Evolutionary conservation across 2,329 filamentous ascomycete species (phyloP).

Genomic region (Stachybotrys echinatus): DNA sequence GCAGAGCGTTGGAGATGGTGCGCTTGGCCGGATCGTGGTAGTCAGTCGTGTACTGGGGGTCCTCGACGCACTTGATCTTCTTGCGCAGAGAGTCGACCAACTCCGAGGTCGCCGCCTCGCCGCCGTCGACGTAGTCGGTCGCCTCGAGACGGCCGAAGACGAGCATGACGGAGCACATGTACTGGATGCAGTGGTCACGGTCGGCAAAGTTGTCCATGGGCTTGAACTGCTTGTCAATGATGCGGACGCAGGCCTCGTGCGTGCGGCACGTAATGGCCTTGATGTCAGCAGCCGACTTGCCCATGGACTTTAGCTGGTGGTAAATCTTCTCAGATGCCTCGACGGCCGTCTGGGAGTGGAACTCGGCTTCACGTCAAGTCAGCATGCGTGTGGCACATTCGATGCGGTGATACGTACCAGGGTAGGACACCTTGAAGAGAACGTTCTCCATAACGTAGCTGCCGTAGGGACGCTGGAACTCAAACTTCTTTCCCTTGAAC

Average conservation of each 20-base stretch:
- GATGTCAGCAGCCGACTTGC: conserved; percentile 91
- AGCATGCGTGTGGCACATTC: conserved; percentile 16
- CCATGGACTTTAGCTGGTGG: conserved; percentile 73
- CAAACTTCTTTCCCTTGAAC: conserved; percentile 92
- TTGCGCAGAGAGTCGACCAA: conserved; percentile 88
- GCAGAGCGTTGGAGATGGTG: conserved; percentile 95
- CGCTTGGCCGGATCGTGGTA: conserved; percentile 93
- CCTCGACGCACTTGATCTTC: conserved; percentile 94
- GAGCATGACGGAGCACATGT: conserved; percentile 97
- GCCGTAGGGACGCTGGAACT: conserved; percentile 93
- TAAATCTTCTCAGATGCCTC: conserved; percentile 89
- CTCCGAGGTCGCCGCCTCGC: conserved; percentile 83
- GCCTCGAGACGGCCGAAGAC: conserved; percentile 91
- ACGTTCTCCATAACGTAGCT: conserved; percentile 99
- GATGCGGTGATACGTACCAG: conserved; percentile 48
- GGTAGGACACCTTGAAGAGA: conserved; percentile 99
- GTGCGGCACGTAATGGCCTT: conserved; percentile 90
- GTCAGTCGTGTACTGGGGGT: conserved; percentile 87
- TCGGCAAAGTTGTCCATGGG: conserved; percentile 99
- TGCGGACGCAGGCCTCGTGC: conserved; percentile 96
- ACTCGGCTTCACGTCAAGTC: conserved; percentile 57
- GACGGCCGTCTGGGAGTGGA: conserved; percentile 97
- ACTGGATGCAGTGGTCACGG: conserved; percentile 98
- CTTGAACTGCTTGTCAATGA: conserved; percentile 99
- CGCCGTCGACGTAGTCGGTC: conserved; percentile 86